Conservation (phyloP, 179 eudicot species). For the Amaranthus tricolor region DNA sequence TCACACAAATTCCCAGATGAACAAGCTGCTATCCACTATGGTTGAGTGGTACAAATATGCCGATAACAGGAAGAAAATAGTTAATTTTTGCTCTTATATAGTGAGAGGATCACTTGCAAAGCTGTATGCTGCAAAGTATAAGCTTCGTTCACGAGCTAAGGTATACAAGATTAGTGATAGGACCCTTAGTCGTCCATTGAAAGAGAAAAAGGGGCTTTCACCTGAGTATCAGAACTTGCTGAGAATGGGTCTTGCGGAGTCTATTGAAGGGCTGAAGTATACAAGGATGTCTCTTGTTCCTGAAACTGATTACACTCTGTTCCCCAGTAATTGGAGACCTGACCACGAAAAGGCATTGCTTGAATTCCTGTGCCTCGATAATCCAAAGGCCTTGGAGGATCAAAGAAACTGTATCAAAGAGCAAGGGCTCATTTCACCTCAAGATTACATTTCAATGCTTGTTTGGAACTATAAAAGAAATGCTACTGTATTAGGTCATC, state of each 20-base stretch:
- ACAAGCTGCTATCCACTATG: conserved; percentile 79
- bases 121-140: conserved; percentile 98
- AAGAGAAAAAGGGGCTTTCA: conserved; percentile 89
- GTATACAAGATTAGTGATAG: conserved; percentile 87
- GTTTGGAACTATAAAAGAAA: conserved; percentile 95
- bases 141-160: conserved; percentile 93
- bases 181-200: conserved; percentile 82
- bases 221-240: conserved; percentile 86
- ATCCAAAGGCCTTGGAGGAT: conserved; percentile 72
- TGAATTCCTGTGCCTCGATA: conserved; percentile 63
- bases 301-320: conserved; percentile 82
- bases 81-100: conserved; percentile 87
- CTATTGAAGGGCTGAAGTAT: conserved; percentile 85
- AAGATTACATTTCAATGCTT: conserved; percentile 87
- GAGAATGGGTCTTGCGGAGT: conserved; percentile 90
- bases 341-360: conserved; percentile 81
- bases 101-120: conserved; percentile 92
- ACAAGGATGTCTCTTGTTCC: conserved; percentile 94
- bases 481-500: conserved; percentile 42
- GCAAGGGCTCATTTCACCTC: conserved; percentile 85
- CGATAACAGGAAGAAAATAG: conserved; percentile 88
- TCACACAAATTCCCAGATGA: conserved; percentile 94
- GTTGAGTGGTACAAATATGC: conserved; percentile 94
- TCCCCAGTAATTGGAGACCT: conserved; percentile 76
- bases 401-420: conserved; percentile 55